phyloP scores from a whole-genome alignment of 768 basidiomycete species.

The Boletus sp. region DNA sequence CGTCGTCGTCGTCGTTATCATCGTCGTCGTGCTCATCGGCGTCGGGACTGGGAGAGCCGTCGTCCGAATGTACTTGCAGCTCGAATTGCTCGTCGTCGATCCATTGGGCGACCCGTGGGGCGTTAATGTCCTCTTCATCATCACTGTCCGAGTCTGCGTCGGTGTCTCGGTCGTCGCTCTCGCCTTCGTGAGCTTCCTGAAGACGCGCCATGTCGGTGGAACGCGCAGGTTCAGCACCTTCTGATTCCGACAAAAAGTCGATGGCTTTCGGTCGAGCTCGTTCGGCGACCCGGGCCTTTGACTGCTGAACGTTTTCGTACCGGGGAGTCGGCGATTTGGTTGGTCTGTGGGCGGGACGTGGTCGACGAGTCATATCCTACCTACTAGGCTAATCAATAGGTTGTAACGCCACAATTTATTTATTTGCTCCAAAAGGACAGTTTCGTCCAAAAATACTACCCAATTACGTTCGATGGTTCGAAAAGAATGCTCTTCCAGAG shows the following conservation, averaged over 20 bases:
- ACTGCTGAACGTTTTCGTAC: background rate
- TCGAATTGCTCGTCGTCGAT: constrained; percentile 47
- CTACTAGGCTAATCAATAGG: too few relatives aligned
- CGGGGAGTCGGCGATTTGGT: background rate
- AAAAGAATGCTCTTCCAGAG: too few relatives aligned
- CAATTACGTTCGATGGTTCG: too few relatives aligned
- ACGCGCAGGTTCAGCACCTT: background rate
- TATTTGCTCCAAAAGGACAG: too few relatives aligned
- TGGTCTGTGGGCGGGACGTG: constrained; percentile 2
- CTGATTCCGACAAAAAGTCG: constrained; percentile 16
- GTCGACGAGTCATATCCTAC: constrained; percentile 9
- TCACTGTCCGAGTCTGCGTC: constrained; percentile 25
- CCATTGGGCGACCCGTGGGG: constrained; percentile 62
- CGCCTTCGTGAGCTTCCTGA: constrained; percentile 16
- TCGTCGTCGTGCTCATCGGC: constrained; percentile 15
- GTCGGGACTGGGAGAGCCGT: constrained; percentile 2
- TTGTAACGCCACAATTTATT: too few relatives aligned
- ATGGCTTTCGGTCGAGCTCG: constrained; percentile 17
- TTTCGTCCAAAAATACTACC: too few relatives aligned
- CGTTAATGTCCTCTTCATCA: constrained; percentile 32
- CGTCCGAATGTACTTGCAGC: constrained; percentile 10
- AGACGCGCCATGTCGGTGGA: background rate
- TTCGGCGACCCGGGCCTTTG: constrained; percentile 6
- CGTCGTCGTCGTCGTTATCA: background rate
- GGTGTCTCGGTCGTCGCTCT: constrained; percentile 24